phyloP scores from a whole-genome alignment of 345 rosid species.

The sweet orange (Citrus sinensis) region DNA sequence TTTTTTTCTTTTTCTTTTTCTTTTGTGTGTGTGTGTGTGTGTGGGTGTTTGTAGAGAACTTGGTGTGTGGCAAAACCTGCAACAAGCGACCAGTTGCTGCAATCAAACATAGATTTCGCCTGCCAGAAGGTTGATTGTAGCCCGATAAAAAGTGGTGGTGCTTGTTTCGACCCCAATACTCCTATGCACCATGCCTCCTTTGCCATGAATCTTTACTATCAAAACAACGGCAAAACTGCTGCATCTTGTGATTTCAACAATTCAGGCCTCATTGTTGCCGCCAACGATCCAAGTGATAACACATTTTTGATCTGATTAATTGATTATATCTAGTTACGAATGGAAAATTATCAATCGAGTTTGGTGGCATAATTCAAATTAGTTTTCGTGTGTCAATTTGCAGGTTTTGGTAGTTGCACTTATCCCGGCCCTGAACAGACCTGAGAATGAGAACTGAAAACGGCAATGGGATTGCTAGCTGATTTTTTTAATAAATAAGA shows the following conservation, averaged over 20 bases:
- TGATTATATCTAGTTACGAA: too few species aligned
- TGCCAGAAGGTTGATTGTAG: not conserved
- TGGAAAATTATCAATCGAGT: too few species aligned
- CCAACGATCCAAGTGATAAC: constrained; percentile 21
- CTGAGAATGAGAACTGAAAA: too few species aligned
- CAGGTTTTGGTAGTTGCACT: not conserved
- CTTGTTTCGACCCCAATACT: constrained; percentile 16
- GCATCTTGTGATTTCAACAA: constrained; percentile 15
- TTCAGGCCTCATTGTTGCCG: constrained; percentile 9
- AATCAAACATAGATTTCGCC: not conserved
- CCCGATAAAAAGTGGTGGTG: not conserved
- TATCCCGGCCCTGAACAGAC: not conserved
- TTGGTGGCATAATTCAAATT: not conserved
- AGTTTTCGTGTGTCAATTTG: not conserved
- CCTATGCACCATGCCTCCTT: constrained; percentile 18
- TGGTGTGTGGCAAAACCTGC: not conserved
- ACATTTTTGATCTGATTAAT: too few species aligned
- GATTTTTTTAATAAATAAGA: too few species aligned
- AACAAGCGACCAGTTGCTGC: not conserved
- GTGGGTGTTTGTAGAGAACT: not conserved
- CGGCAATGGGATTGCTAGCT: too few species aligned
- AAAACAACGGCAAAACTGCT: constrained; percentile 1
- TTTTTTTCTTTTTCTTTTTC: too few species aligned
- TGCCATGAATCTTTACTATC: constrained; percentile 26
- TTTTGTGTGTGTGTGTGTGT: too few species aligned